Percentiles rank a stretch among this genome's conserved stretches.
Evolutionary conservation across 2,329 filamentous ascomycete species (phyloP).

Genomic region (Trichoderma atroviride): DNA sequence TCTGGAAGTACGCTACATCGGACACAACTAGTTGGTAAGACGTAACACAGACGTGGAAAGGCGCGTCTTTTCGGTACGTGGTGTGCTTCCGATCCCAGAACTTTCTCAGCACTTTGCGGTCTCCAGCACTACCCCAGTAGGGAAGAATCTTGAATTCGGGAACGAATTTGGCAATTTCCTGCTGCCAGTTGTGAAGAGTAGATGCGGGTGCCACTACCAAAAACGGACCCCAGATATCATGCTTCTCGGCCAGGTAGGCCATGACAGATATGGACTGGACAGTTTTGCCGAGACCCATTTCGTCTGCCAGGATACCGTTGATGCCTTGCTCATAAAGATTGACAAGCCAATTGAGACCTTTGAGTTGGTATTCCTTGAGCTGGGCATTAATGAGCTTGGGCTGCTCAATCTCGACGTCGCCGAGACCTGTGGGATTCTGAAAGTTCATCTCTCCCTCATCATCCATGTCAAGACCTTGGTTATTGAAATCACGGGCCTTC

Average conservation of each 20-base stretch:
- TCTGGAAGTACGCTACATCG: constrained; percentile 96
- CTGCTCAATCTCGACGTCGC: constrained; percentile 91
- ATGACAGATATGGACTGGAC: constrained; percentile 99
- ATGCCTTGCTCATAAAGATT: constrained; percentile 99
- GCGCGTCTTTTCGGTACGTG: constrained; percentile 88
- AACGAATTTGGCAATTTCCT: constrained; percentile 94
- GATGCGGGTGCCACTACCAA: constrained; percentile 94
- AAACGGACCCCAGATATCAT: constrained; percentile 98
- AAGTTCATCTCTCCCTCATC: constrained; percentile 99
- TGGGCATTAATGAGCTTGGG: constrained; percentile 91
- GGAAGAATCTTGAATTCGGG: constrained; percentile 92
- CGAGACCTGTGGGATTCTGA: constrained; percentile 94
- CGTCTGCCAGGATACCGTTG: constrained; percentile 97
- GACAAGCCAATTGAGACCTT: constrained; percentile 98
- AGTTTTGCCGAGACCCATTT: constrained; percentile 99
- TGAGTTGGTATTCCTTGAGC: constrained; percentile 97
- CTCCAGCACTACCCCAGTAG: constrained; percentile 94
- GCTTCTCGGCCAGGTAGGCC: constrained; percentile 95
- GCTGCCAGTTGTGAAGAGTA: constrained; percentile 98
- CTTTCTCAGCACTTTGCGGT: constrained; percentile 94
- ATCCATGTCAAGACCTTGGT: constrained; percentile 68
- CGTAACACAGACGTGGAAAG: constrained; percentile 94
- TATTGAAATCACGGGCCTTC: constrained; percentile 91
- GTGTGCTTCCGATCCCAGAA: constrained; percentile 99
- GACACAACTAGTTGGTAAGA: constrained; percentile 97